Percentiles rank a stretch among this genome's conserved stretches.
phyloP scores from a whole-genome alignment of 768 basidiomycete genomes.

The Clathrus columnatus region DNA sequence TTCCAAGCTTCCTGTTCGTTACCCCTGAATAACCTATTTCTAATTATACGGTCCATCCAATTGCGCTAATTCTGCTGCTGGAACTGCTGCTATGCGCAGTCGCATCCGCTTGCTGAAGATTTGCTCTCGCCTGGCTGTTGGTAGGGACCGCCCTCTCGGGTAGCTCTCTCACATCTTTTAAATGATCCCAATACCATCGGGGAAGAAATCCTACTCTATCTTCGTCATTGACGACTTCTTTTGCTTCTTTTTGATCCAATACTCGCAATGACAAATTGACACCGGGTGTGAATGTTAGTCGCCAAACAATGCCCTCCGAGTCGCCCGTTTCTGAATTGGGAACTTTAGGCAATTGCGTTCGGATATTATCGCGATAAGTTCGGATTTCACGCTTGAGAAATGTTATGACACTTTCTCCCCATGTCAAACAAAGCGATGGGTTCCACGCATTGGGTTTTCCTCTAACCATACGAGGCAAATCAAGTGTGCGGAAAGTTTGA shows the following conservation, averaged over 20 bases:
- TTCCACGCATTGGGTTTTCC: conserved; percentile 74
- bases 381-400: conserved; percentile 32
- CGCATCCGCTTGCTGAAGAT: not conserved
- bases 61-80: not conserved
- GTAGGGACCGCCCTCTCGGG: not conserved
- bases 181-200: conserved; percentile 48
- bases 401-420: conserved; percentile 55
- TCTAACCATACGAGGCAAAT: conserved; percentile 70
- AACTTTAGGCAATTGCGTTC: not conserved
- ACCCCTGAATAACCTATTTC: not conserved
- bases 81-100: not conserved
- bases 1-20: not conserved
- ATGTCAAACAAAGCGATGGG: conserved; percentile 61
- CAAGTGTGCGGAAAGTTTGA: conserved; percentile 68
- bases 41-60: not conserved
- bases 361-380: not conserved
- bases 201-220: conserved; percentile 77
- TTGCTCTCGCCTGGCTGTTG: not conserved
- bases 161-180: not conserved
- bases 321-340: conserved; percentile 2
- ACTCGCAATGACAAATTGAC: conserved; percentile 42
- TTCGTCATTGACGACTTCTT: conserved; percentile 56
- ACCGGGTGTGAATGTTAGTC: conserved; percentile 54
- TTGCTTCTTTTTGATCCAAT: conserved; percentile 40
- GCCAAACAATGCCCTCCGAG: conserved; percentile 45